Conservation (phyloP, 1,284 basidiomycete genomes). For the Ustilago cynodontis region DNA sequence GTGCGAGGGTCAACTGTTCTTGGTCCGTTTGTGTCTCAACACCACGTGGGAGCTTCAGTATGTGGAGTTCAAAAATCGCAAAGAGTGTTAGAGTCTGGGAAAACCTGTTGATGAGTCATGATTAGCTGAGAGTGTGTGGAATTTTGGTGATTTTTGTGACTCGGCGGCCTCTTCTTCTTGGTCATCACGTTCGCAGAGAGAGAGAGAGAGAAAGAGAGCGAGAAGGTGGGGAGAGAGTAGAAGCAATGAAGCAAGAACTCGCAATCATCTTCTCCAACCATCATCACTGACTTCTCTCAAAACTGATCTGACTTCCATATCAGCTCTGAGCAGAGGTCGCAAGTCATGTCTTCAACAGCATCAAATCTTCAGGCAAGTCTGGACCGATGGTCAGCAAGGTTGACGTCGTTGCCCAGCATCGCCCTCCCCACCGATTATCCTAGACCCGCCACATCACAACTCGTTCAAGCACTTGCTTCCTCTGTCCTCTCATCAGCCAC, state of each 20-base stretch:
- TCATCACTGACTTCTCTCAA: conserved; percentile 2
- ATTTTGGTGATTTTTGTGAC: conserved; percentile 3
- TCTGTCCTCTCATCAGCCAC: conserved; percentile 49
- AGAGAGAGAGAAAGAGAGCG: too few species aligned
- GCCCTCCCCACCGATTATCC: conserved; percentile 98
- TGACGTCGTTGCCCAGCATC: conserved; percentile 82
- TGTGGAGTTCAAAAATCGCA: not conserved
- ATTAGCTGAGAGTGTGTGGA: not conserved
- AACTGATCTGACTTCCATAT: not conserved
- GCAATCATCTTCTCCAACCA: not conserved
- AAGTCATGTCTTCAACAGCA: conserved; percentile 29
- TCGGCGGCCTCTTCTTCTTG: conserved; percentile 10
- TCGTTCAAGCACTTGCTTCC: conserved; percentile 67
- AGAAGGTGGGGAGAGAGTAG: conserved; percentile 1
- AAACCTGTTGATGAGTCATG: conserved; percentile 19
- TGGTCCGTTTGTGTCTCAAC: conserved; percentile 1
- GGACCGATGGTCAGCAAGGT: conserved; percentile 67
- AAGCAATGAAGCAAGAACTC: not conserved
- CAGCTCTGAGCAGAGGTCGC: not conserved
- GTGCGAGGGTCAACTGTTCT: not conserved
- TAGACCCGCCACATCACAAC: conserved; percentile 74
- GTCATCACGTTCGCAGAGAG: not conserved
- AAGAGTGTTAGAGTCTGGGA: conserved; percentile 2
- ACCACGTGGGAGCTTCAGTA: conserved; percentile 10
- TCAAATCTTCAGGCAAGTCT: conserved; percentile 44